Conservation (phyloP, 2,329 filamentous ascomycete genomes). For the Penicillium sclerotiorum region DNA sequence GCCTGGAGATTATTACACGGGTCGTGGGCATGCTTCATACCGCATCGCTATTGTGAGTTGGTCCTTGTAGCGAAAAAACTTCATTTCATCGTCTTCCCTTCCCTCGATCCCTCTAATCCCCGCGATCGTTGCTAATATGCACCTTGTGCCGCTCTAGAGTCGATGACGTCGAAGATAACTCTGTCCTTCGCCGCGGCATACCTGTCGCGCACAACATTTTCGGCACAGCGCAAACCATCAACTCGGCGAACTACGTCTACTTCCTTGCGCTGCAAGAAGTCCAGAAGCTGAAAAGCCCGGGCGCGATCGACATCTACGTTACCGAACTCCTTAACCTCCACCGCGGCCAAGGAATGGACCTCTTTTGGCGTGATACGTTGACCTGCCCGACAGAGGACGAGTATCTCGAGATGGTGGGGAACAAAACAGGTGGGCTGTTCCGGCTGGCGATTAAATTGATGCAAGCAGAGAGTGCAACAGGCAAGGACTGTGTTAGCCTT, state of each 20-base stretch:
- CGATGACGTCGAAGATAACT: constrained; percentile 56
- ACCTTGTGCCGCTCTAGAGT: constrained; percentile 31
- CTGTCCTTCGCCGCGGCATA: constrained; percentile 50
- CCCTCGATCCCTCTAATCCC: too few relatives aligned
- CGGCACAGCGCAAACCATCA: constrained; percentile 55
- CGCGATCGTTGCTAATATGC: constrained; percentile 2
- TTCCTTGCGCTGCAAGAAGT: constrained; percentile 49
- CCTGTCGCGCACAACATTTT: constrained; percentile 55
- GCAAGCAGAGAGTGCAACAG: constrained; percentile 44
- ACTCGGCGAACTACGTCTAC: constrained; percentile 54
- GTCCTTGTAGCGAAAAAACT: too few relatives aligned
- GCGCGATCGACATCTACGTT: constrained; percentile 48
- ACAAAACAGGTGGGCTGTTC: constrained; percentile 54
- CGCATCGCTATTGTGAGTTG: constrained; percentile 46
- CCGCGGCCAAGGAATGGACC: constrained; percentile 52
- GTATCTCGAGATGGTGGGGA: constrained; percentile 53
- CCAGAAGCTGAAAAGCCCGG: constrained; percentile 42
- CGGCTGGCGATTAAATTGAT: constrained; percentile 50
- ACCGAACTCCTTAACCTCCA: constrained; percentile 52
- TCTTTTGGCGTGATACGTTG: constrained; percentile 52
- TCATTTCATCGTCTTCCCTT: too few relatives aligned
- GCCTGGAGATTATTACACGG: constrained; percentile 45
- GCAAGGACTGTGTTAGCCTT: constrained; percentile 59
- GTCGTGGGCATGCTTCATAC: constrained; percentile 51
- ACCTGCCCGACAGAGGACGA: constrained; percentile 51